A percentile compares a stretch with the other conserved stretches of the same genome.
These are phyloP conservation scores for Leishmania aethiopica DNA, from an alignment of 208 protist genomes.

Conservation along the genomic window DNA sequence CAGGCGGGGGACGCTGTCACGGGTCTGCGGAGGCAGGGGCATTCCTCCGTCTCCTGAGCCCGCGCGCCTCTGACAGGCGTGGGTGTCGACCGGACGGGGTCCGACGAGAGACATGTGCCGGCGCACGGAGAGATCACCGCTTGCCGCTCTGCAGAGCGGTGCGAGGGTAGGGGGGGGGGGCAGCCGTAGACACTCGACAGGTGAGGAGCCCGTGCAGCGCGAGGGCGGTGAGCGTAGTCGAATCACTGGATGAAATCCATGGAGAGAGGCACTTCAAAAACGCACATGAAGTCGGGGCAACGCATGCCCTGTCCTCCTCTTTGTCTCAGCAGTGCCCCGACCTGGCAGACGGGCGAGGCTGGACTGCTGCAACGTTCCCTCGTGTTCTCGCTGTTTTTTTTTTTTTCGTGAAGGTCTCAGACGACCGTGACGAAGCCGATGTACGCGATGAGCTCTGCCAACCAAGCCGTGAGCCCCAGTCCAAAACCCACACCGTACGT, in stretches of 20 bases:
- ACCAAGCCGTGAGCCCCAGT: slow-evolving; percentile 60
- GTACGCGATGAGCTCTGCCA: slow-evolving; percentile 39
- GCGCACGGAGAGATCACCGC: no score
- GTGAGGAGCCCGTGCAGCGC: neutral
- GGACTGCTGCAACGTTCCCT: neutral
- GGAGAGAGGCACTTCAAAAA: neutral
- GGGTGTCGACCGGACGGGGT: no score
- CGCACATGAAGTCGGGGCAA: neutral
- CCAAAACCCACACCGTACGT: slow-evolving; percentile 80
- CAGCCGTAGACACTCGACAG: neutral
- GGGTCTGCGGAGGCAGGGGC: no score
- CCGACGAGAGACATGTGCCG: no score
- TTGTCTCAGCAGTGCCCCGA: neutral
- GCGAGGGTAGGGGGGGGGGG: no score
- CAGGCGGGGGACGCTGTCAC: no score
- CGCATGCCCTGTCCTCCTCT: neutral
- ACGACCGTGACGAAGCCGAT: slow-evolving; percentile 38
- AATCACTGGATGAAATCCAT: neutral
- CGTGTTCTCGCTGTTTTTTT: neutral
- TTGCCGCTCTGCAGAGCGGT: no score
- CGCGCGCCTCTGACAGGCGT: no score
- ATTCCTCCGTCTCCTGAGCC: no score
- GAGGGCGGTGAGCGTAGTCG: neutral
- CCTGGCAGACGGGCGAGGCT: neutral
- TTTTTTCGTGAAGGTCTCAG: neutral